phyloP scores from a whole-genome alignment of 208 protist species.

The Endotrypanum monterogeii region DNA sequence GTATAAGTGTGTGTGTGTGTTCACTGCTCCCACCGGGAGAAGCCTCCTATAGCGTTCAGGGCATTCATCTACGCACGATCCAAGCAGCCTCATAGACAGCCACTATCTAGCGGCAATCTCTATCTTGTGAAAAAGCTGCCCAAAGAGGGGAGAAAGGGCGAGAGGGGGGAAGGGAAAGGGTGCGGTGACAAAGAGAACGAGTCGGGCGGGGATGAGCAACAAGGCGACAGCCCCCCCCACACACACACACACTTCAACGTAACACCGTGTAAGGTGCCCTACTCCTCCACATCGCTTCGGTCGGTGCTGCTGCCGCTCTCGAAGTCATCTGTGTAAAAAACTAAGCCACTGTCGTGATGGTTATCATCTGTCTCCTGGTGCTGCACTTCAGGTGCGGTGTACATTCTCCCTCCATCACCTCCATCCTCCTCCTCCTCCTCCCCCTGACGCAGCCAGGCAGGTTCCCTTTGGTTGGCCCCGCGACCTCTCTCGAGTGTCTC shows the following conservation, averaged over 20 bases:
- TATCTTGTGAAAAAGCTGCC: too few species aligned
- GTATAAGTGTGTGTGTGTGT: too few species aligned
- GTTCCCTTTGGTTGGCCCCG: background rate
- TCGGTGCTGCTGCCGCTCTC: constrained; percentile 12
- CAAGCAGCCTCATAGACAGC: too few species aligned
- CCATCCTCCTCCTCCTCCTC: background rate
- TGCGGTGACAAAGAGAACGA: too few species aligned
- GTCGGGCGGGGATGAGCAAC: too few species aligned
- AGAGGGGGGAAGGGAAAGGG: background rate
- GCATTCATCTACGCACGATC: too few species aligned
- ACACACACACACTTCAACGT: background rate
- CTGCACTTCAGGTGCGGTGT: background rate
- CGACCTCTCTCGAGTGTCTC: background rate
- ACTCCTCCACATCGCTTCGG: constrained; percentile 1
- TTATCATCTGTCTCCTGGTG: background rate
- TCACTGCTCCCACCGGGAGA: too few species aligned
- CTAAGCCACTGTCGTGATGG: background rate
- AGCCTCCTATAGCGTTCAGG: too few species aligned
- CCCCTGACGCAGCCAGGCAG: constrained; percentile 15
- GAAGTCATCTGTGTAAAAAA: constrained; percentile 36
- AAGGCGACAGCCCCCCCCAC: constrained; percentile 13
- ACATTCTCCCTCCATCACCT: too few species aligned
- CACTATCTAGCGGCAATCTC: too few species aligned
- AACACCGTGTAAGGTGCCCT: background rate
- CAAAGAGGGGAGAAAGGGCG: background rate